phyloP scores from a whole-genome alignment of 1,284 basidiomycete genomes.

The Earliella scabrosa region DNA sequence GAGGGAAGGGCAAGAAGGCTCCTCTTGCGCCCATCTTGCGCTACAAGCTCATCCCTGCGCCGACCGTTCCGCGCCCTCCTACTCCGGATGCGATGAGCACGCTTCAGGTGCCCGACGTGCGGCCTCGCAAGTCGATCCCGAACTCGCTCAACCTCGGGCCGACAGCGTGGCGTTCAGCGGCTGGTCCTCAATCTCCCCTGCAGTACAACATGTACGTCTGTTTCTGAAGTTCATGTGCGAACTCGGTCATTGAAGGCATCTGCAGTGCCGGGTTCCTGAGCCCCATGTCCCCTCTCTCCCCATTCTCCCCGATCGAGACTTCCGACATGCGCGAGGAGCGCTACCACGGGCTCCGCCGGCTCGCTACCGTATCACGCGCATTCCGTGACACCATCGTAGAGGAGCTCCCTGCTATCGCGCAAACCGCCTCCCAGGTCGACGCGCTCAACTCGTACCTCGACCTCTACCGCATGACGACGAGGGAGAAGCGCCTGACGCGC shows the following conservation, averaged over 20 bases:
- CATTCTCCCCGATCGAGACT: constrained; percentile 25
- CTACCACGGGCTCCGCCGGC: constrained; percentile 29
- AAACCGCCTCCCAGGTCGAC: constrained; percentile 23
- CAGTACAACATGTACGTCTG: constrained; percentile 13
- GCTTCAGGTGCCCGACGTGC: background rate
- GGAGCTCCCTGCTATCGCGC: constrained; percentile 31
- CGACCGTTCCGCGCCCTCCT: background rate
- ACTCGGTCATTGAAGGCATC: background rate
- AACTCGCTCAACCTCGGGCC: constrained; percentile 18
- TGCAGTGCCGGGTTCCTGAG: constrained; percentile 17
- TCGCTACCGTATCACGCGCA: constrained; percentile 27
- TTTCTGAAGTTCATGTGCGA: constrained; percentile 1
- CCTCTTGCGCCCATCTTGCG: constrained; percentile 16
- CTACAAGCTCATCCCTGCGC: constrained; percentile 13
- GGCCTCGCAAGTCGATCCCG: constrained; percentile 19
- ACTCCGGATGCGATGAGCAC: background rate
- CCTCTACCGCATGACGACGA: constrained; percentile 29
- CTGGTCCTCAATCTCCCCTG: constrained; percentile 12
- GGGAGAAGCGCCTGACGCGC: background rate
- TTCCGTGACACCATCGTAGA: constrained; percentile 24
- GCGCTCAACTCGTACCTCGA: constrained; percentile 33
- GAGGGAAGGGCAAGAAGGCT: constrained; percentile 5
- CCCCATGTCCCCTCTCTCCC: constrained; percentile 22
- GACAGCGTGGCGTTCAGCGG: constrained; percentile 6
- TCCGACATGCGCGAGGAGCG: constrained; percentile 18